Evolutionary conservation across 192 early-diverging fungal species (phyloP).

Genomic region (Coemansia sp.): DNA sequence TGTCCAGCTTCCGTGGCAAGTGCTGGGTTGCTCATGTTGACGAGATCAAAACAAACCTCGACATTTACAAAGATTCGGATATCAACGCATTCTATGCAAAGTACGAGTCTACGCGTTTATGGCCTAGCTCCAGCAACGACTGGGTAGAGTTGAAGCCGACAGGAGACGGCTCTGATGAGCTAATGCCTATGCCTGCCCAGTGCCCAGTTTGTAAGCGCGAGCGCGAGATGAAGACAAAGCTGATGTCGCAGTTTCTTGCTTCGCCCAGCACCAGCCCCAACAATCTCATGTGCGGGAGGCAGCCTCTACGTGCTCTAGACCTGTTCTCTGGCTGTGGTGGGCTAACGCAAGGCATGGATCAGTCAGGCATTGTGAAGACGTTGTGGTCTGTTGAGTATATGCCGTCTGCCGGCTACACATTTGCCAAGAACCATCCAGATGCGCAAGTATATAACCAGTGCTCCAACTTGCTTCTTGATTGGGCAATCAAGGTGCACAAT

Average conservation of each 20-base stretch:
- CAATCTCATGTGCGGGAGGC: conserved; percentile 33
- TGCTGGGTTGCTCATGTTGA: conserved; percentile 58
- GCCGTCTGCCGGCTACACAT: conserved; percentile 58
- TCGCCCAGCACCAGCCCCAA: conserved; percentile 5
- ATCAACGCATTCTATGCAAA: conserved; percentile 51
- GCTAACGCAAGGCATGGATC: conserved; percentile 62
- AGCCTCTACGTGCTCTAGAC: conserved; percentile 58
- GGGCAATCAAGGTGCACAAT: conserved; percentile 58
- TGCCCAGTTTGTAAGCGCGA: conserved; percentile 36
- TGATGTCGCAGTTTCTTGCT: conserved; percentile 18
- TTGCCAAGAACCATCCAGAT: conserved; percentile 61
- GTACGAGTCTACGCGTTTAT: conserved; percentile 21
- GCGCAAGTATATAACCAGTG: conserved; percentile 61
- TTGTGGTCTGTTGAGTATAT: conserved; percentile 64
- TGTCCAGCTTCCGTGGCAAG: conserved; percentile 51
- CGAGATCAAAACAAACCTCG: conserved; percentile 37
- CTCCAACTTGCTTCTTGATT: conserved; percentile 60
- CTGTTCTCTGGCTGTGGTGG: conserved; percentile 73
- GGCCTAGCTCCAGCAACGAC: conserved; percentile 20
- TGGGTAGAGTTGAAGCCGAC: conserved; percentile 20
- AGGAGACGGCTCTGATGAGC: conserved; percentile 16
- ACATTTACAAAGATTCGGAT: conserved; percentile 51
- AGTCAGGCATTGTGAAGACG: conserved; percentile 59
- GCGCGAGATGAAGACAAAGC: conserved; percentile 15
- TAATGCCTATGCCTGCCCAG: conserved; percentile 16